Base-by-base conservation (phyloP, 192 early-diverging fungal genomes). In the Anaeromyces robustus region DNA sequence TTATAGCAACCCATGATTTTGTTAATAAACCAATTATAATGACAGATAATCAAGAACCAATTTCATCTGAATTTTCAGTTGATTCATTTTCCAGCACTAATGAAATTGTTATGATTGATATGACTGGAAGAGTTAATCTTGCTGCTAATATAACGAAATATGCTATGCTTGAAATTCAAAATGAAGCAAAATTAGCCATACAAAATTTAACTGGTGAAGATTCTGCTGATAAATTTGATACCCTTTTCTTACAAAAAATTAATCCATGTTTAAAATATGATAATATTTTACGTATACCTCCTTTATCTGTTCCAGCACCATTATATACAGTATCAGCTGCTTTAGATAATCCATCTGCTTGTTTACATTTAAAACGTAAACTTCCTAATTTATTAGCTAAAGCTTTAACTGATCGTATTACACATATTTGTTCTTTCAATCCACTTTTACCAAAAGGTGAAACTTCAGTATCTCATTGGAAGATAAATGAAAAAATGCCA, bases 51-150 rank as follows among this genome's bases (percentile, higher is more conserved):
- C 85, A 84, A 52, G 77, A 84, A 32, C 85, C 87, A 22, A 77
- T 90, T 32, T 82, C 84, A 26, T 1, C 79, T 32, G 80, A 90
- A 87, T 94, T 95, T 78, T 88, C 87, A 12, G 82, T 83, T 29
- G 84, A 89, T 12, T 84, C 86, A 3, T 97, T 96, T 83, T 80
- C 80, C 2, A 77, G 82, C 11, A 86, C 89, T 77, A 94, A 89
- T 85, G 95, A 94, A 28, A 90, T 93, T 12, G 95, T 94, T 2
- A 88, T 97, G 79, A 93, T 96, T 2, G 97, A 98, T 85, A 89
- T 93, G 29, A 89, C 92, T 30, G 95, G 94, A 30, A 87, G 84
- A n/a, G 84, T 96, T 30, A 99, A 99, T 85, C 81, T 99, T 41
- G 91, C 95, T 30, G 88, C 92, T 2, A 86, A 89, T 52, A 88